Percentiles rank a stretch among this genome's conserved stretches.
These are phyloP conservation scores for Fusarium sp. DNA, from an alignment of 2,329 filamentous ascomycete species.

Conservation along the genomic window DNA sequence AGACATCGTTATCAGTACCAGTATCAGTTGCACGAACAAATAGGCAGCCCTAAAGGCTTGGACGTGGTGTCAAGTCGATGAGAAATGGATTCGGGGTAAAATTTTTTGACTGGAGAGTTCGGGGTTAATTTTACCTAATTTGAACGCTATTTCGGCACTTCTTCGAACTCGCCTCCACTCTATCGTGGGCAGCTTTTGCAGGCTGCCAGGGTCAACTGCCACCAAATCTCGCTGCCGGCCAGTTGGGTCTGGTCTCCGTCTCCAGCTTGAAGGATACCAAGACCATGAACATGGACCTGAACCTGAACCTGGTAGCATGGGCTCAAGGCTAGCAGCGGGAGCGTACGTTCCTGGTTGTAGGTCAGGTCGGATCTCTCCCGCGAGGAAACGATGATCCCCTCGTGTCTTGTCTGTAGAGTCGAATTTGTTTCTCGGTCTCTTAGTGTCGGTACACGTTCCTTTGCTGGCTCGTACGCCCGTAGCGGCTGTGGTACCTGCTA, in stretches of 20 bases:
- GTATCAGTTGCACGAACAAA: constrained; percentile 44
- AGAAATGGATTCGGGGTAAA: constrained; percentile 51
- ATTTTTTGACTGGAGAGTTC: constrained; percentile 52
- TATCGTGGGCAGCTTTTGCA: constrained; percentile 35
- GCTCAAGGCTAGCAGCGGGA: constrained; percentile 22
- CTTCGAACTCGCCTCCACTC: constrained; percentile 40
- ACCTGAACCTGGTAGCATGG: not conserved
- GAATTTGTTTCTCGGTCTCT: constrained; percentile 3
- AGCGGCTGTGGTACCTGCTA: not conserved
- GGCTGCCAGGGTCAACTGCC: constrained; percentile 16
- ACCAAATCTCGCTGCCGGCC: constrained; percentile 29
- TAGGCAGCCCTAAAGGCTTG: constrained; percentile 29
- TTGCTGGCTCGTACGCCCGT: constrained; percentile 12
- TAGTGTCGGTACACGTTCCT: constrained; percentile 10
- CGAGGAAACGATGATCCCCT: constrained; percentile 20
- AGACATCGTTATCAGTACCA: constrained; percentile 22
- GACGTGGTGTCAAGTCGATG: constrained; percentile 45
- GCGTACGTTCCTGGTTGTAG: constrained; percentile 28
- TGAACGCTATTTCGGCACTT: constrained; percentile 47
- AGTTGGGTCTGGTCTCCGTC: constrained; percentile 10
- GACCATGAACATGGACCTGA: constrained; percentile 5
- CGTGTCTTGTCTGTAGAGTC: constrained; percentile 16
- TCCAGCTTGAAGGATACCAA: constrained; percentile 2
- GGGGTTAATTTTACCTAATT: constrained; percentile 54
- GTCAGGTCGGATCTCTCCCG: constrained; percentile 18